phyloP scores from a whole-genome alignment of 352 stramenopile genomes.

The Pythium coloratum region DNA sequence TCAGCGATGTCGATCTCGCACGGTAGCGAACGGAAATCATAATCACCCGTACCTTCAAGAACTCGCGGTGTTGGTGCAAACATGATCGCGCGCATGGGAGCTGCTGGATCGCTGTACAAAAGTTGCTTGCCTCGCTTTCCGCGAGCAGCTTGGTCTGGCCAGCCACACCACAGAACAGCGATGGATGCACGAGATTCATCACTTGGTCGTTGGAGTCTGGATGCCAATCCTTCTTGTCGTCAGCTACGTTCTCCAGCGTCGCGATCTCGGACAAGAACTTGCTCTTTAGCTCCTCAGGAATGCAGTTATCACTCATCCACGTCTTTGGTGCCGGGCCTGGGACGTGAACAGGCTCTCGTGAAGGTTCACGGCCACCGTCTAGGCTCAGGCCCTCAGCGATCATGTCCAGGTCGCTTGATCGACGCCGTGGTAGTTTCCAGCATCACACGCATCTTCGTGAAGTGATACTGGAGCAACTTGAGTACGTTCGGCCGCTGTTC shows the following conservation, averaged over 20 bases:
- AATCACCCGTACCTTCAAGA: no score
- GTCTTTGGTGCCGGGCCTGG: background rate
- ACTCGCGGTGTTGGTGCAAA: no score
- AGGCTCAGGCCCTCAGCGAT: no score
- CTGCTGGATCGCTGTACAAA: conserved; percentile 6
- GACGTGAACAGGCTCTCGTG: background rate
- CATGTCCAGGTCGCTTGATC: background rate
- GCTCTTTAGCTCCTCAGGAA: background rate
- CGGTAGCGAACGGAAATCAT: no score
- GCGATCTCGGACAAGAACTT: background rate
- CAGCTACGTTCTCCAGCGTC: conserved; percentile 33
- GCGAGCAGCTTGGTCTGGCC: conserved; percentile 27
- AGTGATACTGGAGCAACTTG: background rate
- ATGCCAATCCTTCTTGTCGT: conserved; percentile 59
- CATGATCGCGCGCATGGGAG: conserved; percentile 2
- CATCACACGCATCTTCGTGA: background rate
- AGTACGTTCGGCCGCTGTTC: background rate
- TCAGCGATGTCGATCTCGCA: no score
- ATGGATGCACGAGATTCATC: conserved; percentile 62
- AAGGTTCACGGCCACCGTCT: no score
- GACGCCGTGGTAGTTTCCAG: background rate
- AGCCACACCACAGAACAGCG: conserved; percentile 41
- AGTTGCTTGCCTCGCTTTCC: background rate
- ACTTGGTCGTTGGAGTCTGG: conserved; percentile 49
- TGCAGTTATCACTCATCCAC: background rate